Evolutionary conservation across 1,139 yeast species (phyloP).

Genomic region (Candida sp.): DNA sequence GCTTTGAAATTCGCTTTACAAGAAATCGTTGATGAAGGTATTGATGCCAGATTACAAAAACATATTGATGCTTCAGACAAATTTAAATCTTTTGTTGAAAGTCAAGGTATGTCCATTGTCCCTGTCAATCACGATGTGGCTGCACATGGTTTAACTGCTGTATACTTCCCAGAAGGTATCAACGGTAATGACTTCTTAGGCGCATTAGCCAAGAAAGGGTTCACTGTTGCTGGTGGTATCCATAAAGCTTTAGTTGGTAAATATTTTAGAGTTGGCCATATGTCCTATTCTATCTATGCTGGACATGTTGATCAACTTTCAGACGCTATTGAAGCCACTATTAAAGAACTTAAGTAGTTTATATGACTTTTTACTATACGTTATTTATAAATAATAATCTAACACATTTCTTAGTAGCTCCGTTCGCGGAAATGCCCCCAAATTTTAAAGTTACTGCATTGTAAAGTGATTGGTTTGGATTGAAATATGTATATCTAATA

Average conservation of each 20-base stretch:
- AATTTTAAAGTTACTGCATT: no score
- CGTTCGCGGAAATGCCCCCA: not conserved
- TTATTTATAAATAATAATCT: not conserved
- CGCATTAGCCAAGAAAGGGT: conserved; percentile 60
- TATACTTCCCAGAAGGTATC: conserved; percentile 76
- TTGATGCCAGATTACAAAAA: conserved; percentile 60
- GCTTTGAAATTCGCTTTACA: conserved; percentile 77
- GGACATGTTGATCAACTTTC: conserved; percentile 40
- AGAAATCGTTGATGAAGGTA: conserved; percentile 60
- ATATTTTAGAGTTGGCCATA: conserved; percentile 93
- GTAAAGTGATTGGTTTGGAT: no score
- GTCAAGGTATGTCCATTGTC: conserved; percentile 66
- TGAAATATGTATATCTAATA: no score
- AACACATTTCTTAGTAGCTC: not conserved
- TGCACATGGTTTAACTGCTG: conserved; percentile 88
- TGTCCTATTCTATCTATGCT: conserved; percentile 62
- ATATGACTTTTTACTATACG: not conserved
- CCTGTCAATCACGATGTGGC: conserved; percentile 59
- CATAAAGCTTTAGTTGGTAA: conserved; percentile 77
- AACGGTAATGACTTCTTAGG: conserved; percentile 61
- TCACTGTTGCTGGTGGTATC: conserved; percentile 88
- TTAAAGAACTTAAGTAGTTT: conserved; percentile 25
- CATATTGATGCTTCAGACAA: conserved; percentile 62
- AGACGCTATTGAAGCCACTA: conserved; percentile 34
- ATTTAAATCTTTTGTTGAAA: conserved; percentile 57